Evolutionary conservation across 2,329 filamentous ascomycete species (phyloP).

Genomic region (Simplicillium sp.): DNA sequence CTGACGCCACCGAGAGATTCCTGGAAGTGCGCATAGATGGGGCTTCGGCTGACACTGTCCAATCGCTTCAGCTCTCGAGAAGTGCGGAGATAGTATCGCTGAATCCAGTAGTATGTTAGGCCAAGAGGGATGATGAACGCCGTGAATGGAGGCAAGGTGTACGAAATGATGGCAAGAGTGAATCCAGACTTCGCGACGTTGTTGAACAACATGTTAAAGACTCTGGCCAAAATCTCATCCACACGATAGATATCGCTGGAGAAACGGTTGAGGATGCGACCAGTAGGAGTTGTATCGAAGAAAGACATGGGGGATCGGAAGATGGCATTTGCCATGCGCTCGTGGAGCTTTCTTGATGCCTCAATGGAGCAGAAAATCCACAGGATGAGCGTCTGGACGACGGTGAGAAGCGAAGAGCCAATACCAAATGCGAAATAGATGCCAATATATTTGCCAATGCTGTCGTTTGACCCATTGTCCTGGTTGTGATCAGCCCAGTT

Average conservation of each 20-base stretch:
- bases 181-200: slow-evolving; percentile 69
- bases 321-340: slow-evolving; percentile 93
- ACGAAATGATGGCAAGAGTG: slow-evolving; percentile 77
- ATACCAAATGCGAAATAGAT: slow-evolving; percentile 94
- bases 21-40: slow-evolving; percentile 97
- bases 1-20: slow-evolving; percentile 90
- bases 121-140: slow-evolving; percentile 72
- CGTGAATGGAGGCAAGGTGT: slow-evolving; percentile 71
- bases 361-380: slow-evolving; percentile 99
- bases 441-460: slow-evolving; percentile 84
- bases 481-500: slow-evolving; percentile 80
- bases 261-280: slow-evolving; percentile 94
- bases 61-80: slow-evolving; percentile 94
- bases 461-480: slow-evolving; percentile 53
- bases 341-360: slow-evolving; percentile 92
- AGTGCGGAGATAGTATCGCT: slow-evolving; percentile 92
- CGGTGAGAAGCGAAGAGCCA: slow-evolving; percentile 73
- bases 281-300: slow-evolving; percentile 93
- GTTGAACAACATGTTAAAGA: slow-evolving; percentile 93
- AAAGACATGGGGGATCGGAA: slow-evolving; percentile 98
- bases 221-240: slow-evolving; percentile 88
- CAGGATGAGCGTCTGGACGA: slow-evolving; percentile 84
- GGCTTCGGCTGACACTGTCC: slow-evolving; percentile 90
- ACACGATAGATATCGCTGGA: slow-evolving; percentile 77
- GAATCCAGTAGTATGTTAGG: slow-evolving; percentile 81